phyloP scores from a whole-genome alignment of 1,284 basidiomycete species.

The Naganishia cerealis region DNA sequence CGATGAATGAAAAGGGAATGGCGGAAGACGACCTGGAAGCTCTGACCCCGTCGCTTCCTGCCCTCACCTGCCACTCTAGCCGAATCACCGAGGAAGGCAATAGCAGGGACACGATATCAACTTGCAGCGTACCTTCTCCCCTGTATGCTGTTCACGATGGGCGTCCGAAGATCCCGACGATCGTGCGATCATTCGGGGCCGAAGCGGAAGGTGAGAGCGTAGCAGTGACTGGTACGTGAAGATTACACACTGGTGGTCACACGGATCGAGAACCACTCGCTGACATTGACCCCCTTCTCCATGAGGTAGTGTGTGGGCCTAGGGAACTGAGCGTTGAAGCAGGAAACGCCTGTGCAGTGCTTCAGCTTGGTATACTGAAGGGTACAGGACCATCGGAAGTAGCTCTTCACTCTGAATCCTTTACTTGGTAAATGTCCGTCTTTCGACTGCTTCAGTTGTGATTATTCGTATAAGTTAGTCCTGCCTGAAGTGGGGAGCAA shows the following conservation, averaged over 20 bases:
- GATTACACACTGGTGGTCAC: not conserved
- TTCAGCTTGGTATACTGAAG: conserved; percentile 18
- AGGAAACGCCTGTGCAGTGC: conserved; percentile 13
- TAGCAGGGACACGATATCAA: not conserved
- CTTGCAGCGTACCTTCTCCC: not conserved
- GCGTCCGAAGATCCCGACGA: conserved; percentile 6
- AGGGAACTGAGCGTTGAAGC: conserved; percentile 8
- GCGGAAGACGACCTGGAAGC: conserved; percentile 9
- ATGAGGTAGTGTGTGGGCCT: conserved; percentile 15
- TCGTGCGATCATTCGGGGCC: not conserved
- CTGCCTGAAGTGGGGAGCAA: not conserved
- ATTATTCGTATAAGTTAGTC: not conserved
- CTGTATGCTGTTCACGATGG: conserved; percentile 4
- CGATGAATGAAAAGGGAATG: not conserved
- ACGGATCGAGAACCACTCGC: too few species aligned
- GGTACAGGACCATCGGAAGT: conserved; percentile 8
- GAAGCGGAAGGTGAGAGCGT: conserved; percentile 11
- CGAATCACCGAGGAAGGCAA: not conserved
- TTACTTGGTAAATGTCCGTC: conserved; percentile 11
- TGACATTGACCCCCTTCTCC: not conserved
- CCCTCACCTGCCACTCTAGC: conserved; percentile 6
- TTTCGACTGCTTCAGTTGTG: not conserved
- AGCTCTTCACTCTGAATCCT: conserved; percentile 22
- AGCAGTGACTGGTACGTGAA: conserved; percentile 19
- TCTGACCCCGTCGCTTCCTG: not conserved